Percentiles rank a stretch among this genome's conserved stretches.
Evolutionary conservation across 495 filamentous ascomycete genomes (phyloP).

Genomic region (Xylaria telfairii): DNA sequence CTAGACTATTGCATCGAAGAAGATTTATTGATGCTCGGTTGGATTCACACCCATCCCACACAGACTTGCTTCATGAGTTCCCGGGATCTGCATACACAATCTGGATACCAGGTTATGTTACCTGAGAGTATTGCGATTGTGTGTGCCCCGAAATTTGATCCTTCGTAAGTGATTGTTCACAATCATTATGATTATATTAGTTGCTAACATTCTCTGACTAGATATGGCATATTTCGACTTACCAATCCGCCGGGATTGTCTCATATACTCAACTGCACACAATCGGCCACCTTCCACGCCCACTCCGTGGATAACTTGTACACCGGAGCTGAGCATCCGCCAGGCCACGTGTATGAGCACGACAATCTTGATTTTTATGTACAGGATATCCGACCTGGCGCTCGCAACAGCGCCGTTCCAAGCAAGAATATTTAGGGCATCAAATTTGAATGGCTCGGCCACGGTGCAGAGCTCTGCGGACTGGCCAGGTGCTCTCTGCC

Average conservation of each 20-base stretch:
- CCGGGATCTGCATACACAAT: conserved; percentile 89
- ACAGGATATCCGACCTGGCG: conserved; percentile 72
- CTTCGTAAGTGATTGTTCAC: conserved; percentile 61
- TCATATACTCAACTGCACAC: conserved; percentile 75
- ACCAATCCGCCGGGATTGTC: conserved; percentile 90
- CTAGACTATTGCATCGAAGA: conserved; percentile 88
- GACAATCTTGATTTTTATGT: conserved; percentile 76
- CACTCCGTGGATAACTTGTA: conserved; percentile 71
- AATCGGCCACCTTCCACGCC: conserved; percentile 81
- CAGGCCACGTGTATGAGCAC: conserved; percentile 86
- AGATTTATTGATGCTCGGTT: conserved; percentile 88
- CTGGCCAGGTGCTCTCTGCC: neutral
- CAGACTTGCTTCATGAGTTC: conserved; percentile 99
- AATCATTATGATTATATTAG: neutral
- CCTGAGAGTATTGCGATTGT: conserved; percentile 96
- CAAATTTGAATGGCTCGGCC: conserved; percentile 33
- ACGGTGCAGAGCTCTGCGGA: conserved; percentile 27
- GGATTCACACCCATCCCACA: conserved; percentile 97
- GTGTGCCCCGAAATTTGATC: conserved; percentile 81
- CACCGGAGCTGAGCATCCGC: conserved; percentile 74
- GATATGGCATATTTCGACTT: conserved; percentile 90
- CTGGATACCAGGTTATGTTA: conserved; percentile 91
- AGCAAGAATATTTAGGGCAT: conserved; percentile 37
- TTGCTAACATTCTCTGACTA: conserved; percentile 39
- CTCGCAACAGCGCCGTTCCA: conserved; percentile 30